A percentile compares a stretch with the other conserved stretches of the same genome.
Conservation (phyloP, 805 yeast species). For the Yamadazyma kitorensis region DNA sequence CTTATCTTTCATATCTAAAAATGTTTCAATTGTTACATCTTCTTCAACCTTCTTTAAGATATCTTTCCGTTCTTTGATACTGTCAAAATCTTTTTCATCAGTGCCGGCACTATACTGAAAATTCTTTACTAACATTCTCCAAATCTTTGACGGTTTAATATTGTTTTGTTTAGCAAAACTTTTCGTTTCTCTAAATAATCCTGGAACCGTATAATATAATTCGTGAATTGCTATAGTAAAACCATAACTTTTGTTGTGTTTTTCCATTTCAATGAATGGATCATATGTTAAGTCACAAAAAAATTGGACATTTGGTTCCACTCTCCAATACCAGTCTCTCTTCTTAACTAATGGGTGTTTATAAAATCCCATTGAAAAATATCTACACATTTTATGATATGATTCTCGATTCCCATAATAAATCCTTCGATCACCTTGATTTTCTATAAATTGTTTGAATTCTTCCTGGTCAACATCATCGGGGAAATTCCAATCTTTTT, state of each 20-base stretch:
- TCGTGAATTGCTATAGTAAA: slow-evolving; percentile 80
- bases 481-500: slow-evolving; percentile 66
- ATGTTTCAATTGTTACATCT: slow-evolving; percentile 22
- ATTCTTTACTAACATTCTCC: slow-evolving; percentile 60
- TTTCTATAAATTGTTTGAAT: slow-evolving; percentile 56
- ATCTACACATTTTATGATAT: slow-evolving; percentile 96
- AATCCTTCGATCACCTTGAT: slow-evolving; percentile 80
- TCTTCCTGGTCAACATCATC: slow-evolving; percentile 36
- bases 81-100: slow-evolving; percentile 19
- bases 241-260: slow-evolving; percentile 70
- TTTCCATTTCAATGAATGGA: slow-evolving; percentile 81
- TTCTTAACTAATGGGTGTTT: slow-evolving; percentile 70
- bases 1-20: slow-evolving; percentile 20
- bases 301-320: slow-evolving; percentile 89
- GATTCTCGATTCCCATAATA: slow-evolving; percentile 80
- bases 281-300: slow-evolving; percentile 91
- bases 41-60: slow-evolving; percentile 27
- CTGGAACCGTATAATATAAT: slow-evolving; percentile 77
- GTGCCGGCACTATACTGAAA: slow-evolving; percentile 22
- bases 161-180: slow-evolving; percentile 49
- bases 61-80: slow-evolving; percentile 15
- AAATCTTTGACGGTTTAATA: slow-evolving; percentile 56
- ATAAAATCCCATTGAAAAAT: slow-evolving; percentile 79
- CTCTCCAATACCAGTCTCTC: slow-evolving; percentile 93
- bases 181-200: slow-evolving; percentile 69